These are phyloP conservation scores for Silene noctiflora DNA, from an alignment of 179 eudicot species.

Conservation along the genomic window DNA sequence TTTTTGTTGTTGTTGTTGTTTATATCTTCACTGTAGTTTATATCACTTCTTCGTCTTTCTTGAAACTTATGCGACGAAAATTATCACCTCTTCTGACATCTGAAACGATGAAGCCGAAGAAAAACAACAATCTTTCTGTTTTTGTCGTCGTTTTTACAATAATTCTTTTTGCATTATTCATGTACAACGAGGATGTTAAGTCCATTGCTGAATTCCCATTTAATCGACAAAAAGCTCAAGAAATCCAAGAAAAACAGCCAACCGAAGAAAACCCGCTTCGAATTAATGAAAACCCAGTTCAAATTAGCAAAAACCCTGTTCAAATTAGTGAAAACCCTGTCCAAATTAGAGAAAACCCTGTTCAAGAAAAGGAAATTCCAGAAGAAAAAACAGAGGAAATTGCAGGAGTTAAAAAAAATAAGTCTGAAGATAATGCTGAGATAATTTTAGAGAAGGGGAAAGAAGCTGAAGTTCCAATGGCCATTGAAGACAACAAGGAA, in stretches of 20 bases:
- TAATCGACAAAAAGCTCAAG: constrained; percentile 46
- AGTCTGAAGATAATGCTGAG: constrained; percentile 17
- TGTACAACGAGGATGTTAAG: constrained; percentile 58
- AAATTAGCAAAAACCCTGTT: constrained; percentile 6
- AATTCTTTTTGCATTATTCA: constrained; percentile 48
- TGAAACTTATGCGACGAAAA: neutral
- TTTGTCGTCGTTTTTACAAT: constrained; percentile 62
- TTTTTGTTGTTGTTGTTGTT: constrained; percentile 11
- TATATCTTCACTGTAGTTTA: constrained; percentile 23
- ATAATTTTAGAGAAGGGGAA: constrained; percentile 7
- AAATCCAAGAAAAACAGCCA: constrained; percentile 12
- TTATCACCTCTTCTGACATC: neutral
- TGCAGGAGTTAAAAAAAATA: constrained; percentile 23
- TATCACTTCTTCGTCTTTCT: neutral
- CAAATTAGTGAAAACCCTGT: constrained; percentile 21
- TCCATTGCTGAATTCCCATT: constrained; percentile 89
- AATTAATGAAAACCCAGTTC: constrained; percentile 30
- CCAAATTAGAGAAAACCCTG: constrained; percentile 21
- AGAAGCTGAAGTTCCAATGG: neutral
- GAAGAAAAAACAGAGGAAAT: constrained; percentile 35
- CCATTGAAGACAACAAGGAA: constrained; percentile 31
- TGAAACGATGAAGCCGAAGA: constrained; percentile 52
- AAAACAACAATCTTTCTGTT: constrained; percentile 17
- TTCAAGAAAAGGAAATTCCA: constrained; percentile 26
- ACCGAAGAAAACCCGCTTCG: constrained; percentile 16